A percentile compares a stretch with the other conserved stretches of the same genome.
These are phyloP conservation scores for Nicotiana benthamiana DNA, from an alignment of 257 asterid species.

Conservation along the genomic window DNA sequence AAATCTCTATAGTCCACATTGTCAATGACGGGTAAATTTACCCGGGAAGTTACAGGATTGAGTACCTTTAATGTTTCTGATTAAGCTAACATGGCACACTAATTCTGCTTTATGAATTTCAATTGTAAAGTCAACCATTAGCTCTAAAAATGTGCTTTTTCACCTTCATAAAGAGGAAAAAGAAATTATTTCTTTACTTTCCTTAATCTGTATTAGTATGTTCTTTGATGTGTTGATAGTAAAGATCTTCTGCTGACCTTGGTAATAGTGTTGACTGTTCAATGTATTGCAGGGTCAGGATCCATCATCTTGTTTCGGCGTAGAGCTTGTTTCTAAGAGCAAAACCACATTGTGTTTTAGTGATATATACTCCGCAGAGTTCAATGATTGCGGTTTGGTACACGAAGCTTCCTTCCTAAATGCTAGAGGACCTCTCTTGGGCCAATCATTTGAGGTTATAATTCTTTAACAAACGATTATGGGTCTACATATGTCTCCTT, in stretches of 20 bases:
- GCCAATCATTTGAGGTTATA: constrained; percentile 59
- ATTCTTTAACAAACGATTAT: not conserved
- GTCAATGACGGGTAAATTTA: not conserved
- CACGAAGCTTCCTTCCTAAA: constrained; percentile 34
- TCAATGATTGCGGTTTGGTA: constrained; percentile 49
- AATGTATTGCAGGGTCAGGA: constrained; percentile 39
- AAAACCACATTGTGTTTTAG: constrained; percentile 43
- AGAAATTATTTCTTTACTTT: not conserved
- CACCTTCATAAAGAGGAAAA: not conserved
- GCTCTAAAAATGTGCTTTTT: not conserved
- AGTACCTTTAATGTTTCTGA: not conserved
- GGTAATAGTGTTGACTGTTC: not conserved
- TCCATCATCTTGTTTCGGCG: constrained; percentile 47
- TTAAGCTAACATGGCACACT: not conserved
- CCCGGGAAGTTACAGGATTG: not conserved
- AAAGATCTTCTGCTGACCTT: not conserved
- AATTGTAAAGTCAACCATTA: not conserved
- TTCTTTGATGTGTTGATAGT: not conserved
- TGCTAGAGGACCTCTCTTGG: constrained; percentile 42
- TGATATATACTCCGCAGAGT: constrained; percentile 64
- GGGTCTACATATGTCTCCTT: constrained; percentile 11
- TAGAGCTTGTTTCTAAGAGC: constrained; percentile 26
- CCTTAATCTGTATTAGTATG: not conserved
- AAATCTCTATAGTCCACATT: not conserved
- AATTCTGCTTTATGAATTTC: not conserved